Percentiles rank a stretch among this genome's conserved stretches.
phyloP scores from a whole-genome alignment of 441 rosid species.

The Biscutella laevigata region DNA sequence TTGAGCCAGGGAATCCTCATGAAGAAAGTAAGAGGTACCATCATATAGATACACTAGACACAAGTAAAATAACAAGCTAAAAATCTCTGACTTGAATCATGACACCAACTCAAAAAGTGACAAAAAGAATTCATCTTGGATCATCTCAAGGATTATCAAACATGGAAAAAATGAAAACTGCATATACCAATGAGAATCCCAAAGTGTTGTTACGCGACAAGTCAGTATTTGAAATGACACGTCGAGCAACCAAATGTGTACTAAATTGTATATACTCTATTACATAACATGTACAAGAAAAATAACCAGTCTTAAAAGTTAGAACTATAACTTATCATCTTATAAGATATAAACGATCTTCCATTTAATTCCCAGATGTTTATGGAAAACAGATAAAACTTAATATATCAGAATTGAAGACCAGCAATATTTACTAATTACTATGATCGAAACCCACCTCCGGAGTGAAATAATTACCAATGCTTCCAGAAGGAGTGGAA shows the following conservation, averaged over 20 bases:
- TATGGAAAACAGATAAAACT: background rate
- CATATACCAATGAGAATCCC: background rate
- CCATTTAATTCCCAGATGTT: too few species aligned
- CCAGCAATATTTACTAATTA: background rate
- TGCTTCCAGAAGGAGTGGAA: slow-evolving; percentile 12
- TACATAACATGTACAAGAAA: too few species aligned
- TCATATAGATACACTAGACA: background rate
- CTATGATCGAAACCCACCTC: slow-evolving; percentile 34
- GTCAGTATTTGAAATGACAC: background rate
- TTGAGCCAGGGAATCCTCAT: background rate
- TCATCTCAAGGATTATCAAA: background rate
- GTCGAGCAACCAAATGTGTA: background rate
- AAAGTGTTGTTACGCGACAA: background rate
- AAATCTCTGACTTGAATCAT: background rate
- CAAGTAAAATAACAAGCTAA: background rate
- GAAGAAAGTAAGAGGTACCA: background rate
- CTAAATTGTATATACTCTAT: too few species aligned
- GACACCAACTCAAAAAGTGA: background rate
- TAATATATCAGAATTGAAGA: background rate
- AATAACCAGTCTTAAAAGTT: too few species aligned
- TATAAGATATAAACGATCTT: too few species aligned
- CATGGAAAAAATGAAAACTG: background rate
- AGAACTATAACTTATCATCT: too few species aligned
- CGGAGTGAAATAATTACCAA: slow-evolving; percentile 20
- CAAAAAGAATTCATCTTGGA: background rate